These are phyloP conservation scores for Xylaria sp. DNA, from an alignment of 2,329 filamentous ascomycete genomes.

Conservation along the genomic window DNA sequence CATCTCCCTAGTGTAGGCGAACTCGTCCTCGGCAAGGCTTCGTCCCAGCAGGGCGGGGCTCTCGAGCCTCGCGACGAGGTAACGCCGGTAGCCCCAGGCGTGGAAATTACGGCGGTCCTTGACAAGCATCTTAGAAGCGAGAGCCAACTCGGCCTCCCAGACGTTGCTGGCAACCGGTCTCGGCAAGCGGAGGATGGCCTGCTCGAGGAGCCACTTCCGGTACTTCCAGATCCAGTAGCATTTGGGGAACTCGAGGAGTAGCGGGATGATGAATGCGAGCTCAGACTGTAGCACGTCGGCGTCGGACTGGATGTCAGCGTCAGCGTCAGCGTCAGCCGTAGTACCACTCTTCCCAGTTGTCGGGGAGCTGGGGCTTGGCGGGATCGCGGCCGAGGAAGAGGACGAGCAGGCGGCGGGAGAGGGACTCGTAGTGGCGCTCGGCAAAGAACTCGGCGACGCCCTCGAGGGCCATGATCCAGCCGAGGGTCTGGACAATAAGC, in stretches of 20 bases:
- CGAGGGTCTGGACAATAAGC: constrained; percentile 64
- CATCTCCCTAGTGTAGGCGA: constrained; percentile 91
- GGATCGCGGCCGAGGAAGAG: constrained; percentile 65
- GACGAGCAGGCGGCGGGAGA: constrained; percentile 70
- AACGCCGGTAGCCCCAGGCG: constrained; percentile 91
- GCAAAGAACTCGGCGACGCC: constrained; percentile 66
- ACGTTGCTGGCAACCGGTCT: constrained; percentile 67
- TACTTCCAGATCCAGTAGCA: constrained; percentile 99
- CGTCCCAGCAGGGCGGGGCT: constrained; percentile 60
- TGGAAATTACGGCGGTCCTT: constrained; percentile 94
- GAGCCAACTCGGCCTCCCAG: constrained; percentile 85
- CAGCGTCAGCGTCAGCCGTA: constrained; percentile 55
- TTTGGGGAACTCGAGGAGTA: constrained; percentile 89
- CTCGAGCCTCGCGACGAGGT: constrained; percentile 81
- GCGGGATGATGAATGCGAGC: constrained; percentile 82
- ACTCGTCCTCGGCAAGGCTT: constrained; percentile 82
- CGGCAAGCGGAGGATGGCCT: constrained; percentile 74
- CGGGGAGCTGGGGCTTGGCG: constrained; percentile 60
- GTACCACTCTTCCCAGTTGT: constrained; percentile 64
- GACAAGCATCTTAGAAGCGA: constrained; percentile 88
- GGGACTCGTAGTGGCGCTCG: constrained; percentile 66
- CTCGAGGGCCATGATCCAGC: constrained; percentile 62
- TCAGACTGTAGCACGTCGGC: constrained; percentile 74
- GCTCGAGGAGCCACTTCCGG: constrained; percentile 82
- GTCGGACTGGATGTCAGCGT: constrained; percentile 36